Evolutionary conservation across 768 basidiomycete species (phyloP), one percentile per base, ranked within the genome.

Genomic region (Coprinopsis marcescibilis): DNA sequence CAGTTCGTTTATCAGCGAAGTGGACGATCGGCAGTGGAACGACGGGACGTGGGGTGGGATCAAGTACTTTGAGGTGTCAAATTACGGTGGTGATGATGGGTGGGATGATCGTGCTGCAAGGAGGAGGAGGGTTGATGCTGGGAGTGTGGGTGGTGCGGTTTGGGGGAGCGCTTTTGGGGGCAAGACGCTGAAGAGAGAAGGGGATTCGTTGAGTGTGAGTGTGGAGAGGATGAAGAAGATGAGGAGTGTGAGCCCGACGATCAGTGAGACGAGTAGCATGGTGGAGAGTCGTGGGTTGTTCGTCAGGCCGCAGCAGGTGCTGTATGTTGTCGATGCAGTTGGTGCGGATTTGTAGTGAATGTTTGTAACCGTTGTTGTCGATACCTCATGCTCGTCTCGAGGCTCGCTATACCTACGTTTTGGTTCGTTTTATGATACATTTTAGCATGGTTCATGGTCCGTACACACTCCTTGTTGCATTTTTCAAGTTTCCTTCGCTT

Each of bases 291-390:
- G 88, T 54, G 89, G 89, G 1, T 58, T 92, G 37, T 92, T 92
- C 57, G 88, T 92, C 38, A 68, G 89, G 45, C 89, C 89, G 3
- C 85, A 88, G 63, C 88, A 90, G 60, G 87, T 91, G 46, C 67
- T 92, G 44, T 90, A 91, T 59, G 89, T 92, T 23, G 80, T 91
- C 26, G 86, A 89, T 60, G 89, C 89, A 27, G 80, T 87, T 33
- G 86, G 81, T 3, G 65, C 74, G 11, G 80, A 82, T 65, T 58
- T 83, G 42, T 84, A 20, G 38, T 23, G 21, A n/a, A 8, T 32
- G 8, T 8, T 8, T 32, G 29, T 8, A 8, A n/a, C 8, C n/a
- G n/a, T n/a, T 8, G 29, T 32, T 8, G 8, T 8, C 29, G 29
- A 32, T 32, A 32, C 29, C 29, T 32, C 29, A n/a, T 32, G n/a